These are phyloP conservation scores for Cucumis cinereus DNA, from an alignment of 306 rosid genomes.

Conservation along the genomic window DNA sequence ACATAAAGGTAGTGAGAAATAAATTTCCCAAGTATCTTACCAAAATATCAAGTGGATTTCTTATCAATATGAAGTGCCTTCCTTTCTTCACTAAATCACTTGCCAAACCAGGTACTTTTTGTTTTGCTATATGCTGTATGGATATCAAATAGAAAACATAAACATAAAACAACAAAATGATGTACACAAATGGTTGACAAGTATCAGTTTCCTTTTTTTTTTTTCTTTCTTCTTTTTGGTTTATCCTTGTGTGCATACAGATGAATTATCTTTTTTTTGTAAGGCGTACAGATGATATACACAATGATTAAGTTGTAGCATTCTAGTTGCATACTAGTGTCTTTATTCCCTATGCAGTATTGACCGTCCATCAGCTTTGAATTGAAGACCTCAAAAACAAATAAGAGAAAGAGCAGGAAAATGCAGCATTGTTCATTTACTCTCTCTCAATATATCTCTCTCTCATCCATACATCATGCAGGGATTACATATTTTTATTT, in stretches of 20 bases:
- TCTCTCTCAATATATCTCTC: background rate
- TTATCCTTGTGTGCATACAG: background rate
- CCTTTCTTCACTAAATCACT: constrained; percentile 57
- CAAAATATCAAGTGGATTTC: constrained; percentile 75
- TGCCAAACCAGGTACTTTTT: constrained; percentile 42
- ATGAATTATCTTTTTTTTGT: background rate
- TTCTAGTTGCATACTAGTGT: background rate
- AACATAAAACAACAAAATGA: background rate
- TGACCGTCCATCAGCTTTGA: background rate
- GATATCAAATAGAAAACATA: background rate
- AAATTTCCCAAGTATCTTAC: constrained; percentile 20
- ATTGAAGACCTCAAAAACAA: background rate
- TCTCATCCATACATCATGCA: background rate
- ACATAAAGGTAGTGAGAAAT: background rate
- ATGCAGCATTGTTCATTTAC: background rate
- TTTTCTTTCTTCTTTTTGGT: background rate
- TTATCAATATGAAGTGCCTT: constrained; percentile 62
- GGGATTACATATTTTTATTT: background rate
- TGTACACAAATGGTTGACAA: background rate
- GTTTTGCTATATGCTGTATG: constrained; percentile 65
- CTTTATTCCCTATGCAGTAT: background rate
- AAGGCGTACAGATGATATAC: background rate
- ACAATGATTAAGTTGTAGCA: background rate
- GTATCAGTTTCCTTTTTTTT: background rate
- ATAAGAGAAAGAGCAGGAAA: background rate